Base-by-base conservation (phyloP, 2,329 filamentous ascomycete genomes). In the Phoma sp. region DNA sequence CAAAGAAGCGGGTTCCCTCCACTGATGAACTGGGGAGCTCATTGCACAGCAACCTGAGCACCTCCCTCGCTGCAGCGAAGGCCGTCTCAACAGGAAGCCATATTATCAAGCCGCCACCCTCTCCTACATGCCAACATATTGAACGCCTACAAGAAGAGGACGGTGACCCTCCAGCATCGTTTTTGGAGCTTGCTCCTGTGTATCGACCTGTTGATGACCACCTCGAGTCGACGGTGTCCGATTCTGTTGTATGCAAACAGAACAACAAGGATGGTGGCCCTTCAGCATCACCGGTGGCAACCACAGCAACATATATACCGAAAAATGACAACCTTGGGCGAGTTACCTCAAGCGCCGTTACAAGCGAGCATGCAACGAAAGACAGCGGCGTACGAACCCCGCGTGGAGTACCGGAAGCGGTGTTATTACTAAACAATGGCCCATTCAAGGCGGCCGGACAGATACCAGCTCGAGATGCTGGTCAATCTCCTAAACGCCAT, bases 1-100 rank as follows among this genome's bases (percentile, higher is more conserved):
- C n/a, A 7, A 59, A 45, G 33, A 50, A 39, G 32, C 36, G 40
- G 7, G 40, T 53, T n/a, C 38, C 39, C 12, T 56, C 38, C 5
- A 43, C 7, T 7, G 37, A 40, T 0, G 45, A 56, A 28, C 28
- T 42, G n/a, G 20, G 18, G 1, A 5, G 12, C 4, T 4, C 33
- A 14, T 30, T 50, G 21, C 39, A 30, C 20, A 53, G 56, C 18
- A 37, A 45, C 18, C 28, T 56, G 25, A 34, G 42, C 32, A 17
- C 37, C 17, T 37, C 7, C 5, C 25, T 56, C n/a, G 34, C 40
- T 20, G 37, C 40, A 6, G 45, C 18, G 2, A 43, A 34, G 10
- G 38, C 39, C n/a, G n/a, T n/a, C n/a, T n/a, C n/a, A n/a, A n/a
- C n/a, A n/a, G n/a, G n/a, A n/a, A n/a, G n/a, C n/a, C n/a, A n/a